These are phyloP conservation scores for Candida saitoana DNA, from an alignment of 805 yeast species.

Conservation along the genomic window DNA sequence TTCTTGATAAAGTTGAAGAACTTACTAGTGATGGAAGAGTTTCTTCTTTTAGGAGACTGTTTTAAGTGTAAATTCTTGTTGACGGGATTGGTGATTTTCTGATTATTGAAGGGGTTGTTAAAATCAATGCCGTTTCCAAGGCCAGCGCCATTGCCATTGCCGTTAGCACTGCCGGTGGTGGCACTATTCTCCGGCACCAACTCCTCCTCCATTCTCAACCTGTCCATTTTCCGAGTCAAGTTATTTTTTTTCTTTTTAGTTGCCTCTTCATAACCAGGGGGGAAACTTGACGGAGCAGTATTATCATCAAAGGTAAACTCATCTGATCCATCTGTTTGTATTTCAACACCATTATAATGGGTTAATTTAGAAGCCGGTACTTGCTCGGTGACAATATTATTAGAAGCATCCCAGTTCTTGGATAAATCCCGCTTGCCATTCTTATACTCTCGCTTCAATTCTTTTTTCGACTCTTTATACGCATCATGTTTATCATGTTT, in stretches of 20 bases:
- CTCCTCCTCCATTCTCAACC: no score
- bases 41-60: conserved; percentile 3
- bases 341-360: background rate
- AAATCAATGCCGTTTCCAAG: no score
- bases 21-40: conserved; percentile 18
- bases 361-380: background rate
- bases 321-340: background rate
- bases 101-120: background rate
- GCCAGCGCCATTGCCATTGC: no score
- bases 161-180: background rate
- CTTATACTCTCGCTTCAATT: conserved; percentile 5
- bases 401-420: background rate
- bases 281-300: background rate
- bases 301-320: background rate
- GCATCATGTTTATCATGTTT: no score
- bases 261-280: background rate
- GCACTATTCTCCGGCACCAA: no score
- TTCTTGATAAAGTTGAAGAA: conserved; percentile 17
- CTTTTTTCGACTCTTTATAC: no score
- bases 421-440: background rate
- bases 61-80: background rate
- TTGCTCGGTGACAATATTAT: background rate
- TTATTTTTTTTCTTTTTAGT: no score
- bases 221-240: no score
- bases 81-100: background rate